Evolutionary conservation across 148 eudicot genomes (phyloP).

Genomic region (Rhododendron ovatum): DNA sequence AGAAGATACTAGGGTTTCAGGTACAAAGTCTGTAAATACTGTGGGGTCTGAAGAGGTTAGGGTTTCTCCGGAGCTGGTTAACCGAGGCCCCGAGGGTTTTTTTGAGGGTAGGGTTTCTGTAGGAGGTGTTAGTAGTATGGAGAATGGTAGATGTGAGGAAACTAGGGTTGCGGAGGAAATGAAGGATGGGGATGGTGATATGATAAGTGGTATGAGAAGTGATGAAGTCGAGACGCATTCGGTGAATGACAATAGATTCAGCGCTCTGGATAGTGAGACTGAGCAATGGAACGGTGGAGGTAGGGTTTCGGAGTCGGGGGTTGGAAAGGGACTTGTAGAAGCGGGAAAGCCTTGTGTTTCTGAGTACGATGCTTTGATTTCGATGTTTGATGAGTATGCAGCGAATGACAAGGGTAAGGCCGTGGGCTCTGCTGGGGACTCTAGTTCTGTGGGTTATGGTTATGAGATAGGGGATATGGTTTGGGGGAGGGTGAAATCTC

Average conservation of each 20-base stretch:
- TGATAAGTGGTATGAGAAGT: not conserved
- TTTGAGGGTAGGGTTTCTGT: slow-evolving; percentile 21
- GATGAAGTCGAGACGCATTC: not conserved
- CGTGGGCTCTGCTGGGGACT: slow-evolving; percentile 5
- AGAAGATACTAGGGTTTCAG: slow-evolving; percentile 22
- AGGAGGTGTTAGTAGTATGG: slow-evolving; percentile 6
- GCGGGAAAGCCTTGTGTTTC: not conserved
- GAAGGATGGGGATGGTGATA: not conserved
- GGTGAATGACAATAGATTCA: not conserved
- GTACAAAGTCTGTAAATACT: slow-evolving; percentile 4
- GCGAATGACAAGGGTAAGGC: slow-evolving; percentile 19
- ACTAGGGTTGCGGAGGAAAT: slow-evolving; percentile 10
- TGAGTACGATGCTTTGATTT: slow-evolving; percentile 22
- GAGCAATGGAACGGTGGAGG: not conserved
- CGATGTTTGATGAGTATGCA: slow-evolving; percentile 26
- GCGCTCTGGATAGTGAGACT: not conserved
- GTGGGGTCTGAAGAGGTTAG: slow-evolving; percentile 11
- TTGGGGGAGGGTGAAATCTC: slow-evolving; percentile 98
- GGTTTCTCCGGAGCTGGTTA: slow-evolving; percentile 20
- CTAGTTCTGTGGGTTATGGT: slow-evolving; percentile 28
- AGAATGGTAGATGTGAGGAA: slow-evolving; percentile 2
- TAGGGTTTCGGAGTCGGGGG: slow-evolving; percentile 2
- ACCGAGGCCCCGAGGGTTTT: not conserved
- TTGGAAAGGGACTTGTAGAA: not conserved
- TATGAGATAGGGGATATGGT: slow-evolving; percentile 88